A percentile compares a stretch with the other conserved stretches of the same genome.
Evolutionary conservation across 2,329 filamentous ascomycete species (phyloP).

Genomic region (Stagonosporopsis rhizophila): DNA sequence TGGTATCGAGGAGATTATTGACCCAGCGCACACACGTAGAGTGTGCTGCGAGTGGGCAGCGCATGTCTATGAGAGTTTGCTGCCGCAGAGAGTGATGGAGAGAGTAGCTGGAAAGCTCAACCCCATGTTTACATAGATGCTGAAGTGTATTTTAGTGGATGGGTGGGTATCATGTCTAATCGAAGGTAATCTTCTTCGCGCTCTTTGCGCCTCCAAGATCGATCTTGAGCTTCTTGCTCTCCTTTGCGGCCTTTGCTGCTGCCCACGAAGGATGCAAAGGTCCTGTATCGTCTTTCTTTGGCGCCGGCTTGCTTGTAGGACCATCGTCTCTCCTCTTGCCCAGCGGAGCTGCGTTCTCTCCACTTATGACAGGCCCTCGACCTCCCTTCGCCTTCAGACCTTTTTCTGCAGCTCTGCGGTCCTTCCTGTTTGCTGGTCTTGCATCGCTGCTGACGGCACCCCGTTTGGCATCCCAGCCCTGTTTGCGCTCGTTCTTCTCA

Average conservation of each 20-base stretch:
- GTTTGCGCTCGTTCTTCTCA: conserved; percentile 56
- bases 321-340: conserved; percentile 35
- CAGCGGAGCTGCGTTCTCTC: conserved; percentile 43
- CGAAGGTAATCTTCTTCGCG: conserved; percentile 67
- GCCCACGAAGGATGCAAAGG: conserved; percentile 70
- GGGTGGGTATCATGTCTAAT: conserved; percentile 47
- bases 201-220: conserved; percentile 23
- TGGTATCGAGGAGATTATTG: conserved; percentile 70
- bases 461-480: conserved; percentile 65
- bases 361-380: conserved; percentile 38
- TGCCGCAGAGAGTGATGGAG: conserved; percentile 58
- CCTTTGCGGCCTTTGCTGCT: conserved; percentile 67
- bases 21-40: conserved; percentile 65
- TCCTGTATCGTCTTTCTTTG: conserved; percentile 60
- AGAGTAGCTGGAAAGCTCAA: conserved; percentile 48
- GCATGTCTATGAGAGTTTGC: conserved; percentile 63
- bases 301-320: conserved; percentile 20
- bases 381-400: conserved; percentile 26
- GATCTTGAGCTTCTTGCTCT: conserved; percentile 57
- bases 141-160: not conserved
- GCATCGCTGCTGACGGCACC: conserved; percentile 57
- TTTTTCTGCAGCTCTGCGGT: conserved; percentile 25
- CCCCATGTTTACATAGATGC: conserved; percentile 26
- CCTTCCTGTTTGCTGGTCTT: conserved; percentile 32
- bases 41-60: conserved; percentile 63